These are phyloP conservation scores for Pyracantha coccinea DNA, from an alignment of 331 rosid species.

Conservation along the genomic window DNA sequence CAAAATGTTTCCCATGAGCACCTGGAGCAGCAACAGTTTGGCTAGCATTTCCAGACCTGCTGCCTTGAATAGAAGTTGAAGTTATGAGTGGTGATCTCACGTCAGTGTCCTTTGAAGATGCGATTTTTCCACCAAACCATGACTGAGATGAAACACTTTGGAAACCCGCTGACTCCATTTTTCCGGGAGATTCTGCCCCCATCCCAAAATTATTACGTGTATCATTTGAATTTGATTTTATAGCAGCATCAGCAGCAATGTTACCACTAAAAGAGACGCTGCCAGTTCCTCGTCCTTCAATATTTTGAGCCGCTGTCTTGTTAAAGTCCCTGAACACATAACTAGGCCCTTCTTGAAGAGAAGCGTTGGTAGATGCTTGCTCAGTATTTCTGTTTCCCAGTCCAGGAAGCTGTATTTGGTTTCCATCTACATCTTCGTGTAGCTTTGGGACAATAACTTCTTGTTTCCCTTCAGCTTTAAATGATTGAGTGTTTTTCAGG, in stretches of 20 bases:
- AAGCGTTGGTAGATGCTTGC: conserved; percentile 16
- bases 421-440: conserved; percentile 7
- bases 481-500: no score
- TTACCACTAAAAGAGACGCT: conserved; percentile 18
- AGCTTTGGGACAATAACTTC: conserved; percentile 14
- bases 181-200: conserved; percentile 13
- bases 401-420: conserved; percentile 8
- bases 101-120: conserved; percentile 15
- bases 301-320: conserved; percentile 20
- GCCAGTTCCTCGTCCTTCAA: conserved; percentile 21
- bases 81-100: conserved; percentile 23
- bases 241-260: conserved; percentile 16
- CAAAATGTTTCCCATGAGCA: conserved; percentile 19
- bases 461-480: background rate
- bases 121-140: conserved; percentile 21
- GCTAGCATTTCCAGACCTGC: conserved; percentile 25
- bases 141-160: conserved; percentile 31
- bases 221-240: conserved; percentile 23
- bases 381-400: conserved; percentile 15
- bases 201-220: conserved; percentile 21
- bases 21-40: conserved; percentile 20
- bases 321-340: conserved; percentile 10
- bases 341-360: conserved; percentile 5
- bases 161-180: conserved; percentile 24
- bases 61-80: conserved; percentile 24